Percentiles rank a stretch among this genome's conserved stretches.
phyloP scores from a whole-genome alignment of 2,329 filamentous ascomycete species.

The Colletotrichum lentis region DNA sequence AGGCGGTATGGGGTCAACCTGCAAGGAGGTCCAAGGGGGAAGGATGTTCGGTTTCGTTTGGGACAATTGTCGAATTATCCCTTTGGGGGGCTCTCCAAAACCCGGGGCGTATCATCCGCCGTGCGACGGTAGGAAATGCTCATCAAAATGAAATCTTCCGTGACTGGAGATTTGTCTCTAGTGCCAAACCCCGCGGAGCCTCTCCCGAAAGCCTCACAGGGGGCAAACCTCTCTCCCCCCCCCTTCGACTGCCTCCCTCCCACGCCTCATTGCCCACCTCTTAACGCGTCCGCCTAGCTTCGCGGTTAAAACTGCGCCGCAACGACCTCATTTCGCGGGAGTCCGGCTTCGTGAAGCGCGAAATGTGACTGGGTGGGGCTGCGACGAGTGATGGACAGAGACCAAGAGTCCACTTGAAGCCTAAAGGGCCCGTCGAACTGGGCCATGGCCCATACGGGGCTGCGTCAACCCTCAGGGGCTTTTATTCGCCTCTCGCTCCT shows the following conservation, averaged over 20 bases:
- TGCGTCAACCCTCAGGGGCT: neutral
- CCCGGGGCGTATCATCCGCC: neutral
- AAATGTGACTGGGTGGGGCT: neutral
- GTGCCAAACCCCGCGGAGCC: neutral
- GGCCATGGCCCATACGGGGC: neutral
- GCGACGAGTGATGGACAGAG: neutral
- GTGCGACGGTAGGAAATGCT: neutral
- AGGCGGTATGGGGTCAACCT: neutral
- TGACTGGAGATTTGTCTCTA: neutral
- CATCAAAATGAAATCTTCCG: neutral
- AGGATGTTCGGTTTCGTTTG: neutral
- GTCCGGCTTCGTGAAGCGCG: slow-evolving; percentile 12
- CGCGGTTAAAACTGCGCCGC: neutral
- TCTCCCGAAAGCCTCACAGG: neutral
- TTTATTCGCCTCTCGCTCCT: slow-evolving; percentile 2
- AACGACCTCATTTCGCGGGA: slow-evolving; percentile 22
- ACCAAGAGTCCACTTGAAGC: slow-evolving; percentile 9
- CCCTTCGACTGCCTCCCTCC: neutral
- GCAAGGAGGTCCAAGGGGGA: neutral
- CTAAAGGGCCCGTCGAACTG: slow-evolving; percentile 6
- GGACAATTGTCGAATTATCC: neutral
- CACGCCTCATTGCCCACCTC: neutral
- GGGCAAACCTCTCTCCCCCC: neutral
- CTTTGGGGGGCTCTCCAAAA: neutral
- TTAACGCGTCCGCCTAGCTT: neutral